A percentile compares a stretch with the other conserved stretches of the same genome.
Evolutionary conservation across 345 rosid species (phyloP).

Genomic region (Punica granatum): DNA sequence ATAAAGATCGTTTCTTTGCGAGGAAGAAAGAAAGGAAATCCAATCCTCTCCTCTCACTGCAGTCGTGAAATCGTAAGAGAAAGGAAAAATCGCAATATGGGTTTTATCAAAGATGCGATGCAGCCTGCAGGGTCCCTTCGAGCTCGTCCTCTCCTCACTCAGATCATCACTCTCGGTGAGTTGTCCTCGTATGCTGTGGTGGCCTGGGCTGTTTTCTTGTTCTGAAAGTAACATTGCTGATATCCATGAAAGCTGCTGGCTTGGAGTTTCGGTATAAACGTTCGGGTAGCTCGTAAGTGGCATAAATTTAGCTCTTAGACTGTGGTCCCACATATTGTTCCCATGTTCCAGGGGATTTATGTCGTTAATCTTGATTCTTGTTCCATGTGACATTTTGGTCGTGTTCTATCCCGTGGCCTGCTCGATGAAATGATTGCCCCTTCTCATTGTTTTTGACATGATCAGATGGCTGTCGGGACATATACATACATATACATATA

Average conservation of each 20-base stretch:
- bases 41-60: not conserved
- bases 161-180: constrained; percentile 44
- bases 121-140: constrained; percentile 40
- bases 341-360: no score
- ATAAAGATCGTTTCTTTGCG: not conserved
- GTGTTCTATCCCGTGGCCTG: no score
- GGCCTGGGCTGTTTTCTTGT: not conserved
- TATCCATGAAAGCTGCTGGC: not conserved
- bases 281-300: not conserved
- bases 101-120: constrained; percentile 26
- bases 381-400: no score
- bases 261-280: no score
- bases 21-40: constrained; percentile 1
- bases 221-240: not conserved
- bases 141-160: constrained; percentile 42
- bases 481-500: no score
- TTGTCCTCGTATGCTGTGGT: constrained; percentile 6
- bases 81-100: constrained; percentile 12
- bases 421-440: no score
- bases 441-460: no score
- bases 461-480: not conserved
- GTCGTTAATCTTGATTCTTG: no score
- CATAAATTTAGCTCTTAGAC: no score
- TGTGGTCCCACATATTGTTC: no score
- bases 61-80: not conserved